Base-by-base conservation (phyloP, 2,329 filamentous ascomycete genomes). In the Pleoardoris graminearum region DNA sequence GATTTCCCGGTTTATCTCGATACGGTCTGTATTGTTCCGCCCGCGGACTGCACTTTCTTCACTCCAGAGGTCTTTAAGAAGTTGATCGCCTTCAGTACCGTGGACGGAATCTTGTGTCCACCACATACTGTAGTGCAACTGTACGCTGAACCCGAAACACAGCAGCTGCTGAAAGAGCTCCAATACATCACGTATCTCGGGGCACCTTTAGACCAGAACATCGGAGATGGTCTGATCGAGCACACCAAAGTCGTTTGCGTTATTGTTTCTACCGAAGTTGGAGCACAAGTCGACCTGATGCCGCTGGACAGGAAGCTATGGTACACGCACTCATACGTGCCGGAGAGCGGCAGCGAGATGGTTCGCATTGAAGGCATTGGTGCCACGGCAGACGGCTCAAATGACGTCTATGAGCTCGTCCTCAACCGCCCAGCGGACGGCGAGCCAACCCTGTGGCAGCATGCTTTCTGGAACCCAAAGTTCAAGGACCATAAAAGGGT, bases 321-420 rank as follows among this genome's bases (percentile, higher is more conserved):
- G 61, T 42, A 61, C 36, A 62, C 58, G 7, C 54, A 61, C 30
- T 46, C 53, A 11, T 64, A 52, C 17, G 49, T 59, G 4, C 58
- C 59, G 10, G 61, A 61, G 7, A 60, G 55, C 16, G 57, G 51
- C 4, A 27, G 49, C 43, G 45, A 32, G 10, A 59, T 62, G 54
- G 49, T 53, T 6, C 57, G 10, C 11, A 46, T 63, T 14, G 36
- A 43, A 14, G 38, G 44, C 17, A 47, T 45, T 25, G 50, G 50
- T 7, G 6, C 22, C 12, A 41, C 36, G 22, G 29, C 46, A 11
- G 30, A 61, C 19, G 53, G 58, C 30, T 59, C 61, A 4, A 65
- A 65, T 1, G 63, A 56, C 4, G 50, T 72, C 11, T 69, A 71
- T 43, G 75, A 76, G 57, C 60, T 72, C 3, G 61, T 75, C 1